Percentiles rank a stretch among this genome's conserved stretches.
Evolutionary conservation across 441 rosid species (phyloP).

Genomic region (Omphalea diandra): DNA sequence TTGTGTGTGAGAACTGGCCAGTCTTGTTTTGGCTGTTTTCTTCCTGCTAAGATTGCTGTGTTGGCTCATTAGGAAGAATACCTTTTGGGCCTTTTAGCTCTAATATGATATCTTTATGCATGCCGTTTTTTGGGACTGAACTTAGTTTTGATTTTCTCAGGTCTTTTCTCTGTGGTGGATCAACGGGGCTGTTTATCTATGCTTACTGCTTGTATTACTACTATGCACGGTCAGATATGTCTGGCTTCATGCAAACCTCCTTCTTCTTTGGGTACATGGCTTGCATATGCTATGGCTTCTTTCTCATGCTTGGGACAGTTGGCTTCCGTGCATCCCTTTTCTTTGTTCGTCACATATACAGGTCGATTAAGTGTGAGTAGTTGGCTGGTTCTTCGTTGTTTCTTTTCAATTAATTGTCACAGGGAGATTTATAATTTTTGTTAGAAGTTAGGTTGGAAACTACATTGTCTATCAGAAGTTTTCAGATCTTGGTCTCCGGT

Average conservation of each 20-base stretch:
- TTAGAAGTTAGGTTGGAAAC: constrained; percentile 5
- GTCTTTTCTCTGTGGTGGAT: constrained; percentile 56
- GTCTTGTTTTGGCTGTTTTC: too few relatives aligned
- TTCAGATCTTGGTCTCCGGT: background rate
- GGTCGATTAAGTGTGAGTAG: constrained; percentile 58
- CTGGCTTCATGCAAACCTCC: constrained; percentile 61
- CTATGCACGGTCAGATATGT: constrained; percentile 52
- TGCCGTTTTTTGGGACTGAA: too few relatives aligned
- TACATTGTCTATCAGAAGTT: background rate
- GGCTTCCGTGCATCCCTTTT: constrained; percentile 52
- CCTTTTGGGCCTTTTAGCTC: background rate
- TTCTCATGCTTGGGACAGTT: constrained; percentile 50
- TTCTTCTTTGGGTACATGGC: constrained; percentile 65
- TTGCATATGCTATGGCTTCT: constrained; percentile 54
- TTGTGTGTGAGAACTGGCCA: too few relatives aligned
- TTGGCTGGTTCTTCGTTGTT: background rate
- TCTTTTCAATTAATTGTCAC: background rate
- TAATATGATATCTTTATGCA: background rate
- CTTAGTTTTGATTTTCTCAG: constrained; percentile 16
- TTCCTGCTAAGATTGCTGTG: too few relatives aligned
- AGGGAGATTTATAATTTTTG: constrained; percentile 9
- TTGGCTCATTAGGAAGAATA: too few relatives aligned
- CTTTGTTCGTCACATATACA: constrained; percentile 56
- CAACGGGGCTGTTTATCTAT: constrained; percentile 50
- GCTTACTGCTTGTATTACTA: constrained; percentile 55